Conservation (phyloP, 2,329 filamentous ascomycete species). For the Claviceps pazoutovae region DNA sequence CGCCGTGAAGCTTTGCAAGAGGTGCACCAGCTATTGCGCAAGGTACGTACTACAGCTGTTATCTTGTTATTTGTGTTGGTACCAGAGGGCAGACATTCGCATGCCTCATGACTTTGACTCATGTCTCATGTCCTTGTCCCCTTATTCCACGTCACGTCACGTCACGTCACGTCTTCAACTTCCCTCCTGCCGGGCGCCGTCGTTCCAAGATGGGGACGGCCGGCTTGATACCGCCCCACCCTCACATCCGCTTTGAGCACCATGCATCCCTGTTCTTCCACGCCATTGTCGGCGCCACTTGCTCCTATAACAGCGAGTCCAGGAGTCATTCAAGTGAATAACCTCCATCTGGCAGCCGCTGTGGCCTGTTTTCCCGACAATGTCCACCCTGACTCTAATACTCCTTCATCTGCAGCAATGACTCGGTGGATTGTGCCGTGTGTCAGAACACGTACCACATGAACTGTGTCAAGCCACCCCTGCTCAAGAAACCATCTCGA, state of each 20-base stretch:
- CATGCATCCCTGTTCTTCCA: conserved; percentile 3
- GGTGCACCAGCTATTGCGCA: conserved; percentile 81
- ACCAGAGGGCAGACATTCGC: background rate
- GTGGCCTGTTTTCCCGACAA: background rate
- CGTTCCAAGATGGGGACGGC: background rate
- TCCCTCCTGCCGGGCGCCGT: background rate
- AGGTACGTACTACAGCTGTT: conserved; percentile 39
- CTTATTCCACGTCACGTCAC: background rate
- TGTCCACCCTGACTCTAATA: background rate
- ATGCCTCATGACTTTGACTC: too few species aligned
- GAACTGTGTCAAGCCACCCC: conserved; percentile 84
- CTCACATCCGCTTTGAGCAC: conserved; percentile 4
- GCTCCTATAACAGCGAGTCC: background rate
- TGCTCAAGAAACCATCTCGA: conserved; percentile 90
- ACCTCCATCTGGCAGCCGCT: background rate
- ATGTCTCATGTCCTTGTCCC: background rate
- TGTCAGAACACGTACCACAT: conserved; percentile 95
- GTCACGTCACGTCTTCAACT: conserved; percentile 1
- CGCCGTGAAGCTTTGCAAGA: conserved; percentile 90
- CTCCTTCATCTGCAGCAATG: conserved; percentile 42
- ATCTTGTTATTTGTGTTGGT: background rate
- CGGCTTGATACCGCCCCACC: conserved; percentile 3
- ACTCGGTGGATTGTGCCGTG: conserved; percentile 94
- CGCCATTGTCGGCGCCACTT: conserved; percentile 3
- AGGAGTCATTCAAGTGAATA: background rate